These are phyloP conservation scores for Candida nitratophila DNA, from an alignment of 805 yeast genomes.

Conservation along the genomic window DNA sequence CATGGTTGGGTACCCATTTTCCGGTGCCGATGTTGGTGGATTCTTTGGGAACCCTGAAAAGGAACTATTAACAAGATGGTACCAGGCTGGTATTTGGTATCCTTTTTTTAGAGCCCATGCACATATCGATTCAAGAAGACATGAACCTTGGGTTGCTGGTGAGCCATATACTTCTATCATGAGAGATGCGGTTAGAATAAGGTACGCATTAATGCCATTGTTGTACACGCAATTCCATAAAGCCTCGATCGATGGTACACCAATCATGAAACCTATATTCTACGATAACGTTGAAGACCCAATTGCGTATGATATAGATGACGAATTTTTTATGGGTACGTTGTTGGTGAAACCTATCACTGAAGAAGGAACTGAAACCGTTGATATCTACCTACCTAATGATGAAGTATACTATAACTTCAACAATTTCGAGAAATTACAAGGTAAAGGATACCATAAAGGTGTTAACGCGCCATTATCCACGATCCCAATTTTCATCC, in stretches of 20 bases:
- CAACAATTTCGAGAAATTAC: conserved; percentile 23
- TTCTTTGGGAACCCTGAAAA: conserved; percentile 84
- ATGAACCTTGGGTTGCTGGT: conserved; percentile 87
- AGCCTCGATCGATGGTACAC: conserved; percentile 53
- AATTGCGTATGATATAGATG: conserved; percentile 56
- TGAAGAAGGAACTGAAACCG: conserved; percentile 36
- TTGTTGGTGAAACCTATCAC: conserved; percentile 78
- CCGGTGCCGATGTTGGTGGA: conserved; percentile 97
- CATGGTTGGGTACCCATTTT: conserved; percentile 80
- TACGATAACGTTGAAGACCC: conserved; percentile 45
- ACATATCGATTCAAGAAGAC: conserved; percentile 84
- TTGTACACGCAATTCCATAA: conserved; percentile 74
- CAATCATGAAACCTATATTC: conserved; percentile 65
- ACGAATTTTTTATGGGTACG: conserved; percentile 73
- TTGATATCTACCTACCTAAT: conserved; percentile 47
- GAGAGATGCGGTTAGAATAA: conserved; percentile 60
- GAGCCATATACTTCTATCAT: conserved; percentile 65
- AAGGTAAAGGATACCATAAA: conserved; percentile 32
- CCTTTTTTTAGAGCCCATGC: conserved; percentile 98
- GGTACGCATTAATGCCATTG: conserved; percentile 74
- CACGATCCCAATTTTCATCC: conserved; percentile 62
- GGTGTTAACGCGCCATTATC: conserved; percentile 38
- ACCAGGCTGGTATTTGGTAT: conserved; percentile 91
- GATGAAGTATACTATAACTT: conserved; percentile 51
- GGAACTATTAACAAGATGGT: conserved; percentile 87